Base-by-base conservation (phyloP, 148 eudicot species). In the Polygonum maritimum region DNA sequence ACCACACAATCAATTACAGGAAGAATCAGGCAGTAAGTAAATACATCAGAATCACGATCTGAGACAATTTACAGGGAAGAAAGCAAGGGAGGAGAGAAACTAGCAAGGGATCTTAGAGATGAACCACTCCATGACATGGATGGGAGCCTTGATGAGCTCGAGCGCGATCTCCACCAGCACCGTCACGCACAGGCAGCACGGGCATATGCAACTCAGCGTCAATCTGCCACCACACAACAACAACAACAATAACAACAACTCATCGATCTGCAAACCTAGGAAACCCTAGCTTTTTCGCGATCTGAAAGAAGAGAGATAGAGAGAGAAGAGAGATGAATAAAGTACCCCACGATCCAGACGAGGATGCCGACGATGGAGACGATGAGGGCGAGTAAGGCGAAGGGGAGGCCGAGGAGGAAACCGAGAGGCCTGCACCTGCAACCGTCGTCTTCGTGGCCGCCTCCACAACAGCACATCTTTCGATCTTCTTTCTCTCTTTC, bases 81-180 rank as follows among this genome's bases (percentile, higher is more conserved):
- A 65, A 13, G 41, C 0, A 22, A 5, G 8, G 15, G 16, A 26
- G 12, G 8, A 22, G 4, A 4, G 36, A 3, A 11, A 38, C 77
- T 79, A 89, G 44, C 92, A 89, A 63, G 90, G 92, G 83, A 89
- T 85, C 81, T 85, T 45, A 21, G 80, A 55, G 36, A 88, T 84
- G 79, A 87, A 89, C 90, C 90, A 89, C 76, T 81, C 81, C 82
- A 89, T 87, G 70, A 89, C 92, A 75, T 87, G 92, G 78, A 89
- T 67, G 22, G 92, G 92, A 11, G 92, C 90, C 74, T 89, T 89
- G 74, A 89, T 78, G 69, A 89, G 82, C 75, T 83, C 87, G 74
- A 89, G 76, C 2, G 92, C 90, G 40, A 89, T 65, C 76, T 89
- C 90, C 65, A 89, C 90, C 13, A 89, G 7, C n/a, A 89, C 74